These are phyloP conservation scores for Tolypocladium tropicale DNA, from an alignment of 2,329 filamentous ascomycete species.

Conservation along the genomic window DNA sequence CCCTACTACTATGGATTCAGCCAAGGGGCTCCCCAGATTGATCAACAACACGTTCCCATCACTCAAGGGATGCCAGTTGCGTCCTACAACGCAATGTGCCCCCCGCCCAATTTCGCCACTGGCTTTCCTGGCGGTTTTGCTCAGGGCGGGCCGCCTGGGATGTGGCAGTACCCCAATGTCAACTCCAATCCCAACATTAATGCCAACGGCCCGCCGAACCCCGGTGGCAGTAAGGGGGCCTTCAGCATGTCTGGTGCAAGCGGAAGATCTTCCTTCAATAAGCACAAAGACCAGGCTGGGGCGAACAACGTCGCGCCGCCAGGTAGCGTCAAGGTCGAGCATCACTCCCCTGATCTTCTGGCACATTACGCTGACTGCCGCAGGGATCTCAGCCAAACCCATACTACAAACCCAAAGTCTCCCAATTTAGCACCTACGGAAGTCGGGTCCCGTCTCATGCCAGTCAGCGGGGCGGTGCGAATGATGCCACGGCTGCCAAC, in stretches of 20 bases:
- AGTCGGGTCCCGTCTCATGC: slow-evolving; percentile 2
- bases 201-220: not conserved
- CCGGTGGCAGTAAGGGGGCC: slow-evolving; percentile 4
- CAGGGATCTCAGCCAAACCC: slow-evolving; percentile 13
- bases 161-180: not conserved
- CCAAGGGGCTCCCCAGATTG: slow-evolving; percentile 1
- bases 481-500: slow-evolving; percentile 1
- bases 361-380: not conserved
- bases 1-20: slow-evolving; percentile 31
- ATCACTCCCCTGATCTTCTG: not conserved
- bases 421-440: slow-evolving; percentile 10
- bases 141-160: not conserved
- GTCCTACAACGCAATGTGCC: slow-evolving; percentile 11
- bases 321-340: slow-evolving; percentile 1
- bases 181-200: not conserved
- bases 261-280: slow-evolving; percentile 6
- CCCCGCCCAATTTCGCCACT: slow-evolving; percentile 9
- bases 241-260: slow-evolving; percentile 6
- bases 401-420: slow-evolving; percentile 13
- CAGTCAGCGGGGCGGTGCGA: slow-evolving; percentile 1
- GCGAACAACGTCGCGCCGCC: slow-evolving; percentile 21
- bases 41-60: slow-evolving; percentile 17
- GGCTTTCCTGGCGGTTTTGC: slow-evolving; percentile 5
- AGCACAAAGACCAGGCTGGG: slow-evolving; percentile 12
- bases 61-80: slow-evolving; percentile 18